Evolutionary conservation across 148 eudicot species (phyloP), one percentile per base, ranked within the genome.

Genomic region (Silene latifolia): DNA sequence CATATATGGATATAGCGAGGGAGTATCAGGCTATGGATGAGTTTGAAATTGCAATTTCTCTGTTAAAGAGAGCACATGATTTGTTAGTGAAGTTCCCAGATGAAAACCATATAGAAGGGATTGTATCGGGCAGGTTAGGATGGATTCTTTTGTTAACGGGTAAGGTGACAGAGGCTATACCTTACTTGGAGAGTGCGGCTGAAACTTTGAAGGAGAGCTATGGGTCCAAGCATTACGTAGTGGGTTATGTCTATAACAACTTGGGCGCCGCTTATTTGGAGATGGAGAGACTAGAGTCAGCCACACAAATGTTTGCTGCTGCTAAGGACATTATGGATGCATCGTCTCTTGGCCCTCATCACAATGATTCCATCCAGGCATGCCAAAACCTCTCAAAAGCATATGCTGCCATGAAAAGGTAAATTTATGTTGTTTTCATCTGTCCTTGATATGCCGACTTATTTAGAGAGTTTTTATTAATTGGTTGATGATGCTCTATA

Each of bases 271-370:
- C 99, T 18, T 95, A 95, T 85, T 76, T 95, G 87, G 97, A 95
- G 79, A 78, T 95, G 59, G 98, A 92, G 25, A 87, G 98, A 68
- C 98, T 97, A 70, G 89, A 95, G 74, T 89, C 97, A 13, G 99
- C 99, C 42, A 97, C 98, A 7, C 96, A 95, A 80, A 87, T 88
- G 85, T 92, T 95, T 87, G 92, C 98, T 53, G 83, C 84, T 65
- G 99, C 99, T 3, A 92, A 95, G 81, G 99, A 92, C 10, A 92
- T 95, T 25, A 92, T 95, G 99, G 99, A 95, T 59, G 86, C 83
- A 14, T 27, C 29, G 29, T 77, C 96, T 4, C 97, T 95, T 72
- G 97, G 99, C 51, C 89, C 98, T 71, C 88, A 84, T 82, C 98
- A 95, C 75, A 76, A 77, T 8, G 99, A 95, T 56, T 72, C 99